A percentile compares a stretch with the other conserved stretches of the same genome.
phyloP scores from a whole-genome alignment of 2,329 filamentous ascomycete genomes.

The Pseudogymnoascus sp. region DNA sequence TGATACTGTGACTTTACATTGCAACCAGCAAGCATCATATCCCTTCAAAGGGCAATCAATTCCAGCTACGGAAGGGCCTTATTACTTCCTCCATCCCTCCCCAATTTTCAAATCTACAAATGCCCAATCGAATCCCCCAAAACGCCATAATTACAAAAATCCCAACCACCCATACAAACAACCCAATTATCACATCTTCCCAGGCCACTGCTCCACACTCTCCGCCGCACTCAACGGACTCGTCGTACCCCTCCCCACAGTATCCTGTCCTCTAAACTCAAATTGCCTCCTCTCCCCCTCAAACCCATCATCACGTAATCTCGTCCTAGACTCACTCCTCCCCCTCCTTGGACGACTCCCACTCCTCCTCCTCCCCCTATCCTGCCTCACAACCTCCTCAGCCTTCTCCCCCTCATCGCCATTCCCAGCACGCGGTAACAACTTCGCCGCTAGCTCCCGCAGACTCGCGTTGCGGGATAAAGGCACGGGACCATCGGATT shows the following conservation, averaged over 20 bases:
- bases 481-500: background rate
- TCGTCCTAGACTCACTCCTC: slow-evolving; percentile 21
- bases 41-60: background rate
- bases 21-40: background rate
- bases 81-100: background rate
- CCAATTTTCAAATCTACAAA: background rate
- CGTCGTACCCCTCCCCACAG: background rate
- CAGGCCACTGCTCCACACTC: background rate
- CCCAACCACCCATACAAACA: background rate
- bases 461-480: slow-evolving; percentile 2
- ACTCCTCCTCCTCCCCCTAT: slow-evolving; percentile 14
- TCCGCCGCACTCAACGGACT: background rate
- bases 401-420: background rate
- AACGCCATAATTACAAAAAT: background rate
- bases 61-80: background rate
- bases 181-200: background rate
- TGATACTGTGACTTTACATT: background rate
- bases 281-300: slow-evolving; percentile 17
- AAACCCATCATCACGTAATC: background rate
- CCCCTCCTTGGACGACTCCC: slow-evolving; percentile 13
- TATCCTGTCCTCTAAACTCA: slow-evolving; percentile 15
- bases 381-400: background rate
- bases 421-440: background rate
- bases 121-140: background rate
- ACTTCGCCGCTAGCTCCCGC: slow-evolving; percentile 8